phyloP scores from a whole-genome alignment of 306 rosid genomes.

The Quercus mongolica region DNA sequence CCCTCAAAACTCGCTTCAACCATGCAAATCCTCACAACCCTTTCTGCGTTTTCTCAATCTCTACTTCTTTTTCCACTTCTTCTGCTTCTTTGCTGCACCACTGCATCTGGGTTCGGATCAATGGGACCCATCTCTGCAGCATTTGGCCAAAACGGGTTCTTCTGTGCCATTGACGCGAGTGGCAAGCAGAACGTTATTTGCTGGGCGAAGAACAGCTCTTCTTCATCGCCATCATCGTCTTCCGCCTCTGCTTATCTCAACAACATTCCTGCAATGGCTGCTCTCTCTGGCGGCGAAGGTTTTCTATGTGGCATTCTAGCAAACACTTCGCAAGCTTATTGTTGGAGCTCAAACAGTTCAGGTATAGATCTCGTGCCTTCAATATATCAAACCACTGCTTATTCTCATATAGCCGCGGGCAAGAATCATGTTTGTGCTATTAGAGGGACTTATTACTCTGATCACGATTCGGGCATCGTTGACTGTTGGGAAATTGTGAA shows the following conservation, averaged over 20 bases:
- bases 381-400: conserved; percentile 41
- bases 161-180: conserved; percentile 88
- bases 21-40: conserved; percentile 50
- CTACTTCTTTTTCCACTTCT: conserved; percentile 20
- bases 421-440: conserved; percentile 76
- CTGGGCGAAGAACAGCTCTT: conserved; percentile 67
- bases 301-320: conserved; percentile 80
- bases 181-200: conserved; percentile 80
- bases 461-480: conserved; percentile 52
- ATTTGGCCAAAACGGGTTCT: conserved; percentile 54
- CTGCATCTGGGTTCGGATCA: conserved; percentile 58
- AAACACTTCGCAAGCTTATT: conserved; percentile 65
- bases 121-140: conserved; percentile 93
- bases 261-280: conserved; percentile 67
- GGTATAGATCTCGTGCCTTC: conserved; percentile 67
- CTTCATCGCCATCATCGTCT: conserved; percentile 30
- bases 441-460: conserved; percentile 69
- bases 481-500: conserved; percentile 77
- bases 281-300: conserved; percentile 83
- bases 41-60: conserved; percentile 18
- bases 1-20: conserved; percentile 16
- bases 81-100: conserved; percentile 15
- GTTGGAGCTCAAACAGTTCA: conserved; percentile 53
- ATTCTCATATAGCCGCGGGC: conserved; percentile 77
- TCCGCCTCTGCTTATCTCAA: conserved; percentile 25